Conservation (phyloP, 192 early-diverging fungal species). For the Phycomyces blakesleeanus region DNA sequence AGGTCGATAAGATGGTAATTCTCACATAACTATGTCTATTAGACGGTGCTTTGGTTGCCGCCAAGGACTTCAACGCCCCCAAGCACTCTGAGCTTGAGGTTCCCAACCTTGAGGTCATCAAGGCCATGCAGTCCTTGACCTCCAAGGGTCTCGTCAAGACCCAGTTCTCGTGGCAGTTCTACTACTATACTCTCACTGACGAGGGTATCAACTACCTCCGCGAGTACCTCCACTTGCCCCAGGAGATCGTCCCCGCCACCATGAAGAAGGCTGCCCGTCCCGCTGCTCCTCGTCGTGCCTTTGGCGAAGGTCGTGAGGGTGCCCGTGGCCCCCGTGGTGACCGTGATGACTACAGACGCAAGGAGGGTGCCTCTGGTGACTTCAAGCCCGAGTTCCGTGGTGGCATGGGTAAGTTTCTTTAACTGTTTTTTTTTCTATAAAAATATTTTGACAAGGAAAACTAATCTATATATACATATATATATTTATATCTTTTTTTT, state of each 20-base stretch:
- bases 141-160: slow-evolving; percentile 93
- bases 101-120: slow-evolving; percentile 98
- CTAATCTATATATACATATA: neutral
- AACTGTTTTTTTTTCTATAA: neutral
- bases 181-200: slow-evolving; percentile 99
- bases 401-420: slow-evolving; percentile 61
- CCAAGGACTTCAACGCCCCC: slow-evolving; percentile 97
- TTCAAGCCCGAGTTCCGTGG: slow-evolving; percentile 98
- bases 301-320: slow-evolving; percentile 64
- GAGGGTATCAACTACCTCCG: slow-evolving; percentile 97
- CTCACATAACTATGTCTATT: neutral
- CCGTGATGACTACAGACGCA: slow-evolving; percentile 86
- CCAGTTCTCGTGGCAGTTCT: slow-evolving; percentile 99
- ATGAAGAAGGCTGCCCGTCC: slow-evolving; percentile 92
- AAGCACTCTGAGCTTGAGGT: slow-evolving; percentile 97
- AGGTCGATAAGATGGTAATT: neutral
- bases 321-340: slow-evolving; percentile 64
- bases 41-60: slow-evolving; percentile 98
- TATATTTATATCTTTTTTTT: too few relatives aligned
- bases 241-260: slow-evolving; percentile 95
- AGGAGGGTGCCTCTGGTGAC: slow-evolving; percentile 90
- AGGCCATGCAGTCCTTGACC: slow-evolving; percentile 94
- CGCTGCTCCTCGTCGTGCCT: slow-evolving; percentile 64
- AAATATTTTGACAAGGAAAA: too few relatives aligned
- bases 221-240: slow-evolving; percentile 94